Base-by-base conservation (phyloP, 495 filamentous ascomycete species). In the Aspergillus olivimuriae region DNA sequence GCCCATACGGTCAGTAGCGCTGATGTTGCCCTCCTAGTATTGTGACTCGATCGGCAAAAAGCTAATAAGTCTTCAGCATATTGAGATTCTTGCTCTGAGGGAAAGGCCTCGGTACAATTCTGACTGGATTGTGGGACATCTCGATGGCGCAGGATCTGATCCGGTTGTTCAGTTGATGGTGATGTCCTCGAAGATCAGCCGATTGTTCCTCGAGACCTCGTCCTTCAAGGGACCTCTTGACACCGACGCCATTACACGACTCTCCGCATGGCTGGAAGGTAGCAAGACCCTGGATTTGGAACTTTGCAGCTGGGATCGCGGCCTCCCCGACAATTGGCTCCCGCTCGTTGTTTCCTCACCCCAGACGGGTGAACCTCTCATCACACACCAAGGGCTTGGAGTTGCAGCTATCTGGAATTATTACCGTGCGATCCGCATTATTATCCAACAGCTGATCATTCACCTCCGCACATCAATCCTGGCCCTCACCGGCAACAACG, bases 1-100 rank as follows among this genome's bases (percentile, higher is more conserved):
- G 52, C 60, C 12, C 66, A 68, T 40, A 65, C 55, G 44, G 69
- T 72, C 48, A 34, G 61, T 55, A n/a, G n/a, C n/a, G n/a, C n/a
- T n/a, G n/a, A n/a, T n/a, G n/a, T n/a, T n/a, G n/a, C n/a, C n/a
- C n/a, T n/a, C n/a, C n/a, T n/a, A n/a, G n/a, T n/a, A n/a, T n/a
- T n/a, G n/a, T n/a, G n/a, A n/a, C n/a, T n/a, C n/a, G n/a, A n/a
- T n/a, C n/a, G n/a, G n/a, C n/a, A n/a, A n/a, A n/a, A n/a, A n/a
- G n/a, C n/a, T n/a, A n/a, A n/a, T n/a, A n/a, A n/a, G n/a, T n/a
- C n/a, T n/a, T n/a, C 41, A 72, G 69, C 62, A 62, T 44, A 56
- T 69, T 14, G 65, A 69, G 45, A 62, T 64, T 10, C 56, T 72
- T 9, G 61, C 56, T 0, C 33, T 70, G 7, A 61, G 67, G 16